Evolutionary conservation across 805 yeast species (phyloP).

Genomic region (Suhomyces faveliae): DNA sequence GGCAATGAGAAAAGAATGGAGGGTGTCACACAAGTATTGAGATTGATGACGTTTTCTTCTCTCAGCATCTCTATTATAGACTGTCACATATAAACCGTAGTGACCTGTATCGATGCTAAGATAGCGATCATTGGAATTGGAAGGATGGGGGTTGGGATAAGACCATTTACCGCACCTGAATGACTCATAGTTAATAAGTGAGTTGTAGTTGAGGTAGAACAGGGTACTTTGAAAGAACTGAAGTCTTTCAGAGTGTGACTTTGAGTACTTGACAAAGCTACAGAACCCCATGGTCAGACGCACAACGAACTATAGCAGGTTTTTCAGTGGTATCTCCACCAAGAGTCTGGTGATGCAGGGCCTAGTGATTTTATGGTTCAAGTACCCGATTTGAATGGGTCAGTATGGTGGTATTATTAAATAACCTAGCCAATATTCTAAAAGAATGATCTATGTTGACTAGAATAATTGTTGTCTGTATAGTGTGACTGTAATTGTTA

Average conservation of each 20-base stretch:
- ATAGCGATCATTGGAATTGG: conserved; percentile 14
- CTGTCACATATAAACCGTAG: conserved; percentile 42
- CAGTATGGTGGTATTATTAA: not conserved
- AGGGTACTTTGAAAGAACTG: conserved; percentile 27
- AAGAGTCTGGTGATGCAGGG: not conserved
- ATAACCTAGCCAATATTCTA: not conserved
- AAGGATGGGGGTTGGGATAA: conserved; percentile 23
- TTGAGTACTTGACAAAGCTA: conserved; percentile 16
- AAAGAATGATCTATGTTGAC: no score
- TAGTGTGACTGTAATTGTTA: not conserved
- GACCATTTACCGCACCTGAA: conserved; percentile 16
- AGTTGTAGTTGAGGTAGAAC: conserved; percentile 18
- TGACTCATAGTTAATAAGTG: conserved; percentile 8
- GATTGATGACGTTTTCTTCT: conserved; percentile 11
- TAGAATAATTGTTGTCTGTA: no score
- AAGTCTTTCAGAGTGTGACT: conserved; percentile 17
- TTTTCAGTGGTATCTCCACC: not conserved
- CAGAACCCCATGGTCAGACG: conserved; percentile 10
- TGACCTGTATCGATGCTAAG: conserved; percentile 39
- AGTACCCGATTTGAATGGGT: not conserved
- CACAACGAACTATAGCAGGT: not conserved
- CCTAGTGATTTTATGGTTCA: conserved; percentile 1
- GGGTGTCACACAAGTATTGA: conserved; percentile 8
- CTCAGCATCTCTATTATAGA: conserved; percentile 36
- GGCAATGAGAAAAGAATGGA: conserved; percentile 10